Percentiles rank a stretch among this genome's conserved stretches.
Conservation (phyloP, 73 alveolate species). For the Paraurostyla sp. region DNA sequence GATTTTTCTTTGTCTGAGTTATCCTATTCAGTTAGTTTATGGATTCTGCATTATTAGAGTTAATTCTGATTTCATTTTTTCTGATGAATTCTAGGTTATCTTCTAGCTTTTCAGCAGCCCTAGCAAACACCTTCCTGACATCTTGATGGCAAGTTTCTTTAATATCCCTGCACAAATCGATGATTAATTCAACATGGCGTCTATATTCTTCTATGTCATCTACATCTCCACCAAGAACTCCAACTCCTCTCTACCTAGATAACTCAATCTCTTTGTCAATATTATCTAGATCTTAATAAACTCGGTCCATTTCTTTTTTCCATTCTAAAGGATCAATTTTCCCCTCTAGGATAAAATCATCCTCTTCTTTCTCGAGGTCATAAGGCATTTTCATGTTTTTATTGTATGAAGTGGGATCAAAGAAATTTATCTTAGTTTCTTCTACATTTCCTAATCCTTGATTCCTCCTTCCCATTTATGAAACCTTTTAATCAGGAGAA, state of each 20-base stretch:
- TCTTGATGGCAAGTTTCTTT: conserved; percentile 52
- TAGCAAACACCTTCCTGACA: conserved; percentile 45
- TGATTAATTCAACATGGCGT: conserved; percentile 31
- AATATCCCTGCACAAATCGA: conserved; percentile 35
- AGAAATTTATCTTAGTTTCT: conserved; percentile 49
- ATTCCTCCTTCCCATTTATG: no score
- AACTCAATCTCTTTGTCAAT: conserved; percentile 42
- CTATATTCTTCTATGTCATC: conserved; percentile 42
- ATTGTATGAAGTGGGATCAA: background rate
- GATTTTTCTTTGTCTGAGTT: conserved; percentile 21
- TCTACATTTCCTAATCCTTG: background rate
- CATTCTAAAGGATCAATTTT: conserved; percentile 74
- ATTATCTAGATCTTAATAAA: conserved; percentile 44
- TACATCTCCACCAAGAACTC: background rate
- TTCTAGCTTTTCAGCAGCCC: conserved; percentile 30
- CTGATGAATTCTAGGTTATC: background rate
- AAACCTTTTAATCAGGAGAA: conserved; percentile 32
- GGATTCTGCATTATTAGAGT: background rate
- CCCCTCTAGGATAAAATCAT: conserved; percentile 13
- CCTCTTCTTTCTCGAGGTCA: background rate
- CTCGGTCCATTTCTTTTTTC: conserved; percentile 61
- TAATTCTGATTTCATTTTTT: conserved; percentile 42
- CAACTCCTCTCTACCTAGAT: conserved; percentile 2
- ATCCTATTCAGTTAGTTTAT: background rate
- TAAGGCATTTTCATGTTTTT: background rate